A percentile compares a stretch with the other conserved stretches of the same genome.
Evolutionary conservation across 176 grass and related monocot genomes (phyloP).

Genomic region (Elaeis guineensis): DNA sequence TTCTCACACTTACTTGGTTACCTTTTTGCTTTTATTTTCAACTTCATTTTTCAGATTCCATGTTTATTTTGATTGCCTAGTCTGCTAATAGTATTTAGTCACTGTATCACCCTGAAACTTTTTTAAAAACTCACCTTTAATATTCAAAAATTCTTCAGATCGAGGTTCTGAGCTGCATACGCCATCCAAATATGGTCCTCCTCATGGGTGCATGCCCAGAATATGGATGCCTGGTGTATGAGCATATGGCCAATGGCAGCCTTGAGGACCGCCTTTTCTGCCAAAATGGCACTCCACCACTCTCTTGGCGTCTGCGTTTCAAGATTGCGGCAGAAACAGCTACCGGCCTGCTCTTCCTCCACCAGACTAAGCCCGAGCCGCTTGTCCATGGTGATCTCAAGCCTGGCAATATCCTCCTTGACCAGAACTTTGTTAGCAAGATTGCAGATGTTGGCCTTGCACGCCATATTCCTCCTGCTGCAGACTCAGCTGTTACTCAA

Average conservation of each 20-base stretch:
- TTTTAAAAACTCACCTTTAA: not conserved
- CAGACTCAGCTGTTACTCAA: not conserved
- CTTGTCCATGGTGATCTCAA: constrained; percentile 15
- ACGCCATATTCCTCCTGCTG: constrained; percentile 1
- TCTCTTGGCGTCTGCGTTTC: constrained; percentile 8
- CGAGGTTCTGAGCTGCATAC: constrained; percentile 5
- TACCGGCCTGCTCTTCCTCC: constrained; percentile 7
- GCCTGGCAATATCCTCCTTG: constrained; percentile 12
- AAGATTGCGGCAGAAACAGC: constrained; percentile 4
- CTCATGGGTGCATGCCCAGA: constrained; percentile 8
- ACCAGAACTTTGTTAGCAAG: constrained; percentile 19
- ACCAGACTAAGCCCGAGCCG: constrained; percentile 15
- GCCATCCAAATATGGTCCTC: constrained; percentile 15
- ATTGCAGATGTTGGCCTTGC: constrained; percentile 13
- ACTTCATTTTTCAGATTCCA: too few species aligned
- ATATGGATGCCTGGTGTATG: constrained; percentile 12
- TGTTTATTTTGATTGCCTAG: too few species aligned
- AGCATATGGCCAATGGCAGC: constrained; percentile 12
- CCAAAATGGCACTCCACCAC: not conserved
- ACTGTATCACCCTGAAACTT: too few species aligned
- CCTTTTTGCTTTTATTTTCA: too few species aligned
- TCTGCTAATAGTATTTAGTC: too few species aligned
- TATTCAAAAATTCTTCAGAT: not conserved
- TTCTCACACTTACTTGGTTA: too few species aligned
- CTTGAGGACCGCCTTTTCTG: not conserved